phyloP scores from a whole-genome alignment of 2,329 filamentous ascomycete genomes.

The Trichoderma harzianum region DNA sequence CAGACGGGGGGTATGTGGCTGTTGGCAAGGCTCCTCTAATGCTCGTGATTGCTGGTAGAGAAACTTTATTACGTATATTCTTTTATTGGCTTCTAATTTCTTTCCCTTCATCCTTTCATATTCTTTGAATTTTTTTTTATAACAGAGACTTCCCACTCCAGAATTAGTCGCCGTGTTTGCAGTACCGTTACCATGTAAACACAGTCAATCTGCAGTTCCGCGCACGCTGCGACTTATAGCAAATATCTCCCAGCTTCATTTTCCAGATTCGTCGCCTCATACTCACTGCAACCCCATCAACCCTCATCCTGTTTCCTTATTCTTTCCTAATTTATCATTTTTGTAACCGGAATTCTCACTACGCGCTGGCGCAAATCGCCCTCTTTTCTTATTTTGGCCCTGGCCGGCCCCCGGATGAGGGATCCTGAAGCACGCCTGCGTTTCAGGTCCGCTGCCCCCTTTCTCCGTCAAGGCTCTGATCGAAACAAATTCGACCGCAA shows the following conservation, averaged over 20 bases:
- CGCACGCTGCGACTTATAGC: background rate
- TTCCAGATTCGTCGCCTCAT: background rate
- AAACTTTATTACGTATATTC: background rate
- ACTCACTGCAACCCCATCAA: background rate
- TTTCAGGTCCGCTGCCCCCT: conserved; percentile 20
- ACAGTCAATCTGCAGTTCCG: background rate
- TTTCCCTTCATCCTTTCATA: background rate
- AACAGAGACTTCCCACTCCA: background rate
- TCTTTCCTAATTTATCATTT: background rate
- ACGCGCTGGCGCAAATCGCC: conserved; percentile 8
- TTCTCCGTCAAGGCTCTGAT: conserved; percentile 9
- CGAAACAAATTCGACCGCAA: conserved; percentile 2
- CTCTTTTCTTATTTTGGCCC: background rate
- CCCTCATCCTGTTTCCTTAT: too few species aligned
- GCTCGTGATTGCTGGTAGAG: background rate
- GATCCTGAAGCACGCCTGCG: conserved; percentile 24
- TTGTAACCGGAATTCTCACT: background rate
- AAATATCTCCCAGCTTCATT: background rate
- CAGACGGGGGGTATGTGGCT: background rate
- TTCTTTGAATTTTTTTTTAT: background rate
- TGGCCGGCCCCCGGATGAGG: background rate
- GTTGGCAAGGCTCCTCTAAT: background rate
- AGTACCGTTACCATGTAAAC: background rate
- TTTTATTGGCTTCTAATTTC: background rate
- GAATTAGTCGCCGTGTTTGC: background rate